Base-by-base conservation (phyloP, 2,329 filamentous ascomycete genomes). In the Exophiala sp. region DNA sequence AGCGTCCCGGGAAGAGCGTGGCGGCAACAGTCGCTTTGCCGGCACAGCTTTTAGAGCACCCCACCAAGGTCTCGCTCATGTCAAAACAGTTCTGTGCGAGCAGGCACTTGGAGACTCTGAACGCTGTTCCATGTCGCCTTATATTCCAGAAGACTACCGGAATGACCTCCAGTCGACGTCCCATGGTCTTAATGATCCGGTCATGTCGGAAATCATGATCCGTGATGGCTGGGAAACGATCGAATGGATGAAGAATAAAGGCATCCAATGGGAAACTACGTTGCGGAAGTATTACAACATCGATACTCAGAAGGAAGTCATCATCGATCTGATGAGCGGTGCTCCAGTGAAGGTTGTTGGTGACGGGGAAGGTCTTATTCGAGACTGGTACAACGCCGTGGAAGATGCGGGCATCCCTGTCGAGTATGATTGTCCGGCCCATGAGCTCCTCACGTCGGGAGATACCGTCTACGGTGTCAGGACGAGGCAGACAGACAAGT, bases 261-360 rank as follows among this genome's bases (percentile, higher is more conserved):
- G 82, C 0, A 68, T 84, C 2, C 70, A 75, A 1, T 86, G 83
- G 62, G 75, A 82, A 62, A 69, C 87, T 5, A 79, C 76, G 1
- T 86, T 86, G 52, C 72, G 84, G 2, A 84, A 88, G 64, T 81
- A 84, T 0, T 87, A 84, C 65, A 72, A 82, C 50, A 75, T 85
- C 12, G 72, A 80, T 42, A 81, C 79, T 1, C 20, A 71, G 77
- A 34, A 77, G 76, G 63, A 82, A 81, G 62, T 86, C 87, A 65
- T 86, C 82, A 46, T 55, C 33, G 33, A 45, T 24, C 21, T 55
- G 2, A 21, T 33, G 24, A 8, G 33, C 83, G 85, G 84, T 9
- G 83, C 84, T 0, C 68, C 87, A 64, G 74, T 72, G 14, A 68
- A 86, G 35, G 82, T 77, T 62, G 82, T 79, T 0, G 64, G 79